A percentile compares a stretch with the other conserved stretches of the same genome.
Conservation (phyloP, 1,284 basidiomycete genomes). For the Malassezia restricta region DNA sequence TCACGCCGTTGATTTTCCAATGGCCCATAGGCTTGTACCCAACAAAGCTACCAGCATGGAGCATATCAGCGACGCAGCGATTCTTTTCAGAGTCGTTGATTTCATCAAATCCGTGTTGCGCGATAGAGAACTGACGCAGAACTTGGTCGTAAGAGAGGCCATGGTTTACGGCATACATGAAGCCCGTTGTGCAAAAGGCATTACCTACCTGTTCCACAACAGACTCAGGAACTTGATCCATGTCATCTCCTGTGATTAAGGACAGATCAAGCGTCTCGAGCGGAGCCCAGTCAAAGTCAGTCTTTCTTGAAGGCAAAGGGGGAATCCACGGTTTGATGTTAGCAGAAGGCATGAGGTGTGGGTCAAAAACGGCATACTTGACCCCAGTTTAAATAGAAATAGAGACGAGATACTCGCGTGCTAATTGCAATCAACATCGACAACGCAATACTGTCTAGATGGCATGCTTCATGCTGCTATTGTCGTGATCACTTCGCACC, state of each 20-base stretch:
- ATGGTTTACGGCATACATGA: slow-evolving; percentile 44
- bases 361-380: background rate
- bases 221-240: slow-evolving; percentile 25
- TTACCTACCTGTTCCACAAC: slow-evolving; percentile 33
- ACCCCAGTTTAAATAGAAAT: too few species aligned
- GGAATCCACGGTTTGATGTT: slow-evolving; percentile 33
- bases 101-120: slow-evolving; percentile 38
- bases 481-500: background rate
- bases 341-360: background rate
- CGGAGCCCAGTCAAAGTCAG: slow-evolving; percentile 42
- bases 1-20: slow-evolving; percentile 45
- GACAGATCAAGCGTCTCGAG: slow-evolving; percentile 39
- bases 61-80: slow-evolving; percentile 36
- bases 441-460: background rate
- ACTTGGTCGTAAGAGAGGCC: slow-evolving; percentile 36
- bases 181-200: slow-evolving; percentile 33
- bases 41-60: slow-evolving; percentile 34
- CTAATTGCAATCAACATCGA: too few species aligned
- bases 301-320: slow-evolving; percentile 24
- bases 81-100: slow-evolving; percentile 33
- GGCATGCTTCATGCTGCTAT: background rate
- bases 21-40: slow-evolving; percentile 49
- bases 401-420: too few species aligned
- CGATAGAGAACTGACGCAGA: slow-evolving; percentile 41
- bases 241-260: slow-evolving; percentile 30